Evolutionary conservation across 129 eudicot genomes (phyloP), one percentile per base, ranked within the genome.

Genomic region (Silybum marianum): DNA sequence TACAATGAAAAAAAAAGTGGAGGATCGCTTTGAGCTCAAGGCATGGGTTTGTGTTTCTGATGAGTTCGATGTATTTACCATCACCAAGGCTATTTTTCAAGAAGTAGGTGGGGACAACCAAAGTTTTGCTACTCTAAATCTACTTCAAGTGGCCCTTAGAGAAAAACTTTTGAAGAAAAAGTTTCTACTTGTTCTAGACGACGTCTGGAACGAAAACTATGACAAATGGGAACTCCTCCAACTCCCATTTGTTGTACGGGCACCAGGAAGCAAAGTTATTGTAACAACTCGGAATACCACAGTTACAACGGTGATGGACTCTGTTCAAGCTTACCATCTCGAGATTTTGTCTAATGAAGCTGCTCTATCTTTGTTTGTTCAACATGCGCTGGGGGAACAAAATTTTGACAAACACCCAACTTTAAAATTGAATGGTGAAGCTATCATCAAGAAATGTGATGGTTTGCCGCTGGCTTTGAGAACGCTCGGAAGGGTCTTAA

Each of bases 251-350:
- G 67, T 6, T 3, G 34, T 23, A 19, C 89, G 86, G 62, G 71
- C 73, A 1, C 70, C 77, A 0, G 92, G 92, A 63, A 88, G 92
- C 36, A 86, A 36, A 73, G 46, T 88, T 74, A 63, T 88, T 3
- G 86, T 78, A n/a, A 88, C 92, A 2, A 80, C 92, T 66, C 88
- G 88, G 11, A 78, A 40, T 9, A 32, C 16, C 1, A 60, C 12
- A 0, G 76, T 83, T 11, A 81, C 81, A 2, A 62, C 78, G 19
- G 62, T 42, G 24, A 74, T 51, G 63, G 63, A 51, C 7, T 51
- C 19, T 51, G 63, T 51, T 51, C 63, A 2, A 4, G 21, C 63
- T 58, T 73, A 85, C 30, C 69, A 19, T 16, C 26, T 88, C 18
- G 70, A 79, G 30, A 22, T 22, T 4, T 71, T 88, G 78, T 36